phyloP scores from a whole-genome alignment of 257 asterid species.

The Ehretia macrophylla region DNA sequence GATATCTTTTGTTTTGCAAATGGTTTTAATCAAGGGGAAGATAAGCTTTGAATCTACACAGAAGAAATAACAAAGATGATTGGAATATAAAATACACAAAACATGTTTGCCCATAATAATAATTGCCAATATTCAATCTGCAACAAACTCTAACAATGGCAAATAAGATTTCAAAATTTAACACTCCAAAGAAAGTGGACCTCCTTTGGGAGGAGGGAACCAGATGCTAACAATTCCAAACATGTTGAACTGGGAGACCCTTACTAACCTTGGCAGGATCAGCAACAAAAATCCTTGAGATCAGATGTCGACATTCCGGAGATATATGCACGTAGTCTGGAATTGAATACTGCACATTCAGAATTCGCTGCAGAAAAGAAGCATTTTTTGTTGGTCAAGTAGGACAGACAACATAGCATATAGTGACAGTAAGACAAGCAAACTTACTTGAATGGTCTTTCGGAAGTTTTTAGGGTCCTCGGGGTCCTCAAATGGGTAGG shows the following conservation, averaged over 20 bases:
- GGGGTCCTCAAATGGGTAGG: constrained; percentile 96
- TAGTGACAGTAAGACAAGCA: not conserved
- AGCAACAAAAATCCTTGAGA: constrained; percentile 88
- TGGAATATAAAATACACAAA: no score
- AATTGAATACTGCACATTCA: constrained; percentile 87
- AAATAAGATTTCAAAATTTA: no score
- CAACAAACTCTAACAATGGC: no score
- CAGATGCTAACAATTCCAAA: not conserved
- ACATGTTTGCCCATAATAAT: no score
- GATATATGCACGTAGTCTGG: constrained; percentile 95
- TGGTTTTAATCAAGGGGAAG: no score
- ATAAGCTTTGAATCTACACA: no score
- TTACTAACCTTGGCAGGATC: constrained; percentile 76
- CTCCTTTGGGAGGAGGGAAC: not conserved
- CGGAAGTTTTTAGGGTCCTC: constrained; percentile 92
- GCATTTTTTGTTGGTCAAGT: constrained; percentile 14
- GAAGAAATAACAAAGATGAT: no score
- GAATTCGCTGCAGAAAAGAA: constrained; percentile 61
- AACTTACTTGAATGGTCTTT: constrained; percentile 80
- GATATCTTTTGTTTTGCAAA: no score
- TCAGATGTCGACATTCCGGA: constrained; percentile 81
- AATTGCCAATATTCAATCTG: no score
- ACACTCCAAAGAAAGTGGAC: not conserved
- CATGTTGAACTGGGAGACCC: not conserved
- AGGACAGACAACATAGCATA: not conserved